Base-by-base conservation (phyloP, 768 basidiomycete genomes). In the button mushroom (Agaricus bisporus) region DNA sequence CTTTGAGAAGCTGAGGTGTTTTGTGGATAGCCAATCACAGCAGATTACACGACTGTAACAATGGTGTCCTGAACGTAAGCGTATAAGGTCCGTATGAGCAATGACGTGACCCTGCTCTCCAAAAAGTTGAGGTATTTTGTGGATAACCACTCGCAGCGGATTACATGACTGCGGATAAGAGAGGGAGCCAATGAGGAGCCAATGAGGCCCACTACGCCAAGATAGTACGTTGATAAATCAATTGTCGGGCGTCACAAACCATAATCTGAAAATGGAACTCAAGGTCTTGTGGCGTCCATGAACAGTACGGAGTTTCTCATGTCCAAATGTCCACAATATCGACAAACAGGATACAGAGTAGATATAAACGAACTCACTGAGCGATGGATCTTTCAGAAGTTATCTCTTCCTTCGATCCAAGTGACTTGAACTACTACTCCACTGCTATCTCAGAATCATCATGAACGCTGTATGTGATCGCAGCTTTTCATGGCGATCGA, bases 401-500 rank as follows among this genome's bases (percentile, higher is more conserved):
- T 4, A 14, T 25, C 45, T 59, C 53, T 45, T 48, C 42, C 45
- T 26, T 54, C 41, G 35, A 52, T 14, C 28, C 51, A 35, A 32
- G 7, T 11, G 32, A 4, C 32, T 32, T 32, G 48, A 28, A 58
- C 46, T 53, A 28, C 54, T 22, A 4, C 44, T 32, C 15, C 32
- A 56, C 59, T 32, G 18, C 37, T 49, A 38, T 39, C 46, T 49
- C 35, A 37, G 42, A 51, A n/a, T 39, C 41, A 53, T 28, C 38
- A 57, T 53, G 56, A 41, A 52, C 41, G 35, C 56, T 39, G 56
- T 57, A 46, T 6, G 56, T 20, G 36, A 47, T 44, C 45, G 3
- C n/a, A 49, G 59, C 42, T 45, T 51, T 47, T 48, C 53, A 56
- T 48, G 50, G 37, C 49, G 47, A 55, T 47, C 48, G 46, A 58